Evolutionary conservation across 2,329 filamentous ascomycete species (phyloP), one percentile per base, ranked within the genome.

Genomic region (Dothideomycetidae sp.): DNA sequence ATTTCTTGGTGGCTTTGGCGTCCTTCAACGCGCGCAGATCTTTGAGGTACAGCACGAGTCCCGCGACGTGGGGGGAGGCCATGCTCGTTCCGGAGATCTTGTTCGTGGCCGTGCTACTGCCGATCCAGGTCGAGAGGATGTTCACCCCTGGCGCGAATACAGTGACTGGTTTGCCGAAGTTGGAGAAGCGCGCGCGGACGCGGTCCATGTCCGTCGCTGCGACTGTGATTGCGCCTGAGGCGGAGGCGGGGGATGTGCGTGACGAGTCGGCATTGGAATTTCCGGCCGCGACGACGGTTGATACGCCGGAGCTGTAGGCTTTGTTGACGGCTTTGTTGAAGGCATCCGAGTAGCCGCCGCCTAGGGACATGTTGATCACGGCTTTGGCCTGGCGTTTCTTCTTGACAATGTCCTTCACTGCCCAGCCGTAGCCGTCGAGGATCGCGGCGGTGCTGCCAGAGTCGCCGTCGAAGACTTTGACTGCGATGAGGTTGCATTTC

Each of bases 51-150:
- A 74, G 75, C 11, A 73, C 73, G 5, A 81, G 62, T 34, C 78
- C 78, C 31, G 72, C 69, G 39, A 81, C 67, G 52, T 81, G 76
- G 1, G 77, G 77, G 10, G 68, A 68, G 23, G 77, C 75, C 72
- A 76, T 76, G 26, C 67, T 73, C 4, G 75, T 78, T 26, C 73
- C 74, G 12, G 61, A 66, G 47, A 73, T 61, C 19, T 48, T 60
- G 33, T 56, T 56, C 51, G 52, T 64, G 14, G 67, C 61, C 13
- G 57, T 66, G 26, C 50, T 56, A 31, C 50, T 50, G 26, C 61
- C 60, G 38, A 54, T 58, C 63, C 63, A 71, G 11, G 71, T 57
- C 42, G 63, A 68, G 0, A 62, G 48, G 17, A 62, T 49, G 7
- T 44, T 39, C 2, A 52, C 53, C 7, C 58, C 58, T 4, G 57